phyloP scores from a whole-genome alignment of 1,139 yeast species.

The Pneumocystis oryctolagi region DNA sequence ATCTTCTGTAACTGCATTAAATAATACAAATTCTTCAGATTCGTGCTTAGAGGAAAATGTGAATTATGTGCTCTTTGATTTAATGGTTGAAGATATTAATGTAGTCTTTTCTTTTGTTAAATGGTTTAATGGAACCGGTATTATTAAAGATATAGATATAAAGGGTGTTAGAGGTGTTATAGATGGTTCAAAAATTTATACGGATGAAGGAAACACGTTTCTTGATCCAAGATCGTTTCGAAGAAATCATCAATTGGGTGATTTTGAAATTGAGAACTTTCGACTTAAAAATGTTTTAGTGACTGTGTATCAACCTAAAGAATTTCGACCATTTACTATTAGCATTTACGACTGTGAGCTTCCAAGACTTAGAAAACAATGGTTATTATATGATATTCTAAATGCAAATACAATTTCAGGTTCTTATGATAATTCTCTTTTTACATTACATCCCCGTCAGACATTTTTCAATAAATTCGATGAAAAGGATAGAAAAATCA shows the following conservation, averaged over 20 bases:
- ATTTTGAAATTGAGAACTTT: conserved; percentile 76
- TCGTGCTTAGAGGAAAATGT: conserved; percentile 56
- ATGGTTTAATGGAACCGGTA: conserved; percentile 85
- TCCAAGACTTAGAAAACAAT: conserved; percentile 68
- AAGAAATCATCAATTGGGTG: conserved; percentile 66
- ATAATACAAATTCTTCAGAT: conserved; percentile 15
- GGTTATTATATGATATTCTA: conserved; percentile 77
- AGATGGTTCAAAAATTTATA: conserved; percentile 72
- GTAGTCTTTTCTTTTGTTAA: conserved; percentile 66
- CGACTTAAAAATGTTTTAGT: conserved; percentile 73
- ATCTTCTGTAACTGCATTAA: conserved; percentile 30
- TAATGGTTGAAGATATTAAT: conserved; percentile 73
- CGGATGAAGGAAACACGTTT: conserved; percentile 42
- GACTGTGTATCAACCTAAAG: conserved; percentile 65
- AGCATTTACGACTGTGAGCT: conserved; percentile 76
- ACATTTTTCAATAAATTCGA: conserved; percentile 15
- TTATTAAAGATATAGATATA: conserved; percentile 64
- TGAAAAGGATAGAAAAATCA: conserved; percentile 32
- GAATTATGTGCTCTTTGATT: conserved; percentile 86
- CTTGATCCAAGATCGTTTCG: conserved; percentile 74
- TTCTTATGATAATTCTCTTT: conserved; percentile 78
- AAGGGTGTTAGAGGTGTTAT: conserved; percentile 82
- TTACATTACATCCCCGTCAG: conserved; percentile 75
- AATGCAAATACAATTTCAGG: conserved; percentile 82
- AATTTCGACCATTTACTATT: conserved; percentile 69